Percentiles rank a stretch among this genome's conserved stretches.
phyloP scores from a whole-genome alignment of 1,284 basidiomycete genomes.

The Anthracocystis panici-leucophaei region DNA sequence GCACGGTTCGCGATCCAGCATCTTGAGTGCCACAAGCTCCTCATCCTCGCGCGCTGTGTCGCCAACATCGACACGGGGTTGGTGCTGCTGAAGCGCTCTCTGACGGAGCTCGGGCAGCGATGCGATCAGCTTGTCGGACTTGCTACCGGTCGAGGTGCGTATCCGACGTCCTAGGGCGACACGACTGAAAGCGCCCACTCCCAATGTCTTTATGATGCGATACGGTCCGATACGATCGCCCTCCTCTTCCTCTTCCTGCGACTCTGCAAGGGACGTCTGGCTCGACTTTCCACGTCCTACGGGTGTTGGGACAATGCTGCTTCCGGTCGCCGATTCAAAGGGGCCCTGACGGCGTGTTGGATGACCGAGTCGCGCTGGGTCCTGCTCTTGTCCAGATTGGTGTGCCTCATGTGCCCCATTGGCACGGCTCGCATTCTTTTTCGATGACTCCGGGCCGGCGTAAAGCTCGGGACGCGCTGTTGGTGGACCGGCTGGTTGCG shows the following conservation, averaged over 20 bases:
- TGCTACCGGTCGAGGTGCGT: not conserved
- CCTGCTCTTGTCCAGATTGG: slow-evolving; percentile 3
- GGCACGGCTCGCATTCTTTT: not conserved
- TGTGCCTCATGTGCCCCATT: slow-evolving; percentile 3
- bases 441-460: slow-evolving; percentile 5
- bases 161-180: slow-evolving; percentile 58
- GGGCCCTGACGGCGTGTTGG: slow-evolving; percentile 26
- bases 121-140: slow-evolving; percentile 26
- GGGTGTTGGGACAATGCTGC: slow-evolving; percentile 33
- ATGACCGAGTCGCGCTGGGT: slow-evolving; percentile 15
- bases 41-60: slow-evolving; percentile 40
- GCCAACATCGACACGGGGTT: not conserved
- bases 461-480: slow-evolving; percentile 16
- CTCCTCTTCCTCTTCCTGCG: slow-evolving; percentile 56
- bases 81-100: slow-evolving; percentile 20
- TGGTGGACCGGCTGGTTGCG: slow-evolving; percentile 15
- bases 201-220: slow-evolving; percentile 56
- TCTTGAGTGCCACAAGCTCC: slow-evolving; percentile 83
- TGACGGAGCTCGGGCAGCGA: slow-evolving; percentile 36
- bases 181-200: slow-evolving; percentile 66
- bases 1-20: slow-evolving; percentile 77
- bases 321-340: slow-evolving; percentile 29
- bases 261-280: slow-evolving; percentile 21
- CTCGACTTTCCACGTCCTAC: slow-evolving; percentile 5
- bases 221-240: slow-evolving; percentile 58